Evolutionary conservation across 805 yeast genomes (phyloP).

Genomic region (Metschnikowia rubicola): DNA sequence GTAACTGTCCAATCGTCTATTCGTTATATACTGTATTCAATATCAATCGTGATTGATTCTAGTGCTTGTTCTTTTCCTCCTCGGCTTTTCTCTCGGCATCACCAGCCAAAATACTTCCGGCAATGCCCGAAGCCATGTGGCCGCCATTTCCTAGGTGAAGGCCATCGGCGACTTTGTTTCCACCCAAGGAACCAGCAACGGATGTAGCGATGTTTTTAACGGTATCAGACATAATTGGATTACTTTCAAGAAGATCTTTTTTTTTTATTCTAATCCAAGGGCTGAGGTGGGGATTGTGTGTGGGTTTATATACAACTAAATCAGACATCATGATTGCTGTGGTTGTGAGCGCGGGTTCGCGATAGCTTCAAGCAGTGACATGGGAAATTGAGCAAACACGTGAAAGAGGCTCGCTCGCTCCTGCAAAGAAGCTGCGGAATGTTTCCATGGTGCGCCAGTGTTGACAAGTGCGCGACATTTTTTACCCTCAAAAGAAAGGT

Average conservation of each 20-base stretch:
- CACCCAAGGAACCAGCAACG: constrained; percentile 38
- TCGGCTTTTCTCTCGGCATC: constrained; percentile 33
- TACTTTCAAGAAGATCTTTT: constrained; percentile 1
- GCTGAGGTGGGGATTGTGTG: too few species aligned
- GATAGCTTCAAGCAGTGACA: too few species aligned
- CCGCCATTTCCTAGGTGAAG: constrained; percentile 30
- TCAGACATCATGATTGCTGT: background rate
- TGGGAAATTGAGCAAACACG: too few species aligned
- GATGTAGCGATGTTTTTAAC: constrained; percentile 34
- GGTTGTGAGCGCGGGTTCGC: constrained; percentile 2
- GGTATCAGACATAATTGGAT: constrained; percentile 17
- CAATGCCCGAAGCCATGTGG: constrained; percentile 32
- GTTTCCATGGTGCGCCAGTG: too few species aligned
- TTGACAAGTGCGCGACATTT: too few species aligned
- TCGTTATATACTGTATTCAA: too few species aligned
- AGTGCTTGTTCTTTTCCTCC: constrained; percentile 6
- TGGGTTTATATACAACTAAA: background rate
- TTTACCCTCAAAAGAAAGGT: too few species aligned
- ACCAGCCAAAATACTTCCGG: constrained; percentile 33
- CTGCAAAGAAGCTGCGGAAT: too few species aligned
- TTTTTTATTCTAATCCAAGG: too few species aligned
- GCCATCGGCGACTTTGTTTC: constrained; percentile 36
- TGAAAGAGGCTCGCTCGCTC: too few species aligned
- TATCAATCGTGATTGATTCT: too few species aligned
- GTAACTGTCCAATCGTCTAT: too few species aligned